Evolutionary conservation across 2,329 filamentous ascomycete genomes (phyloP), one percentile per base, ranked within the genome.

Genomic region (Rhytidhysteron rufulum): DNA sequence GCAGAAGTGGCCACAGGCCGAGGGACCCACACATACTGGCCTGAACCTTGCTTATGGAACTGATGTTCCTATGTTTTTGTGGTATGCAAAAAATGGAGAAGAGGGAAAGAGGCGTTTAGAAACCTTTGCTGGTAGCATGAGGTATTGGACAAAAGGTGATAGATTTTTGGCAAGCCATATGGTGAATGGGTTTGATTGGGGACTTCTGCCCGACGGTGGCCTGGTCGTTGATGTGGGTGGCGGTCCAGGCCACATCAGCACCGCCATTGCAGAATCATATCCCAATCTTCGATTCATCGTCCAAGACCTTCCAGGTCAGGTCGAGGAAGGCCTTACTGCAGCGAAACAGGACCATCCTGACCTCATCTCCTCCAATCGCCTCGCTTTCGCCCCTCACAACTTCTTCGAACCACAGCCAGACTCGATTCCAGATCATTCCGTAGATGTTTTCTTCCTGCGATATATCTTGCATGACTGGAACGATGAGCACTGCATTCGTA

Each of bases 381-480:
- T 34, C 9, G 31, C 22, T 17, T 40, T 50, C 41, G 44, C 37
- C 19, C 41, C 47, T 5, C 47, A 53, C 30, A 45, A 56, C 20
- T 58, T 60, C 48, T 58, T 60, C 44, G 33, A 47, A 11, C 41
- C 44, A 9, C 53, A 61, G 34, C 53, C 57, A 2, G 31, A 17
- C 8, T 29, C 19, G 22, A 43, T 50, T 18, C 39, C 45, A 22
- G 38, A 29, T 16, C 34, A 40, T 16, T 35, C 33, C 16, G 48
- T 48, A 5, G 41, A 42, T 15, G 35, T 48, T 2, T 51, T 42
- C 39, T 66, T 63, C 42, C 62, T 68, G 41, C 58, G 62, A 10
- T 52, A 58, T 19, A 62, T 67, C 32, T 63, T 65, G 43, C 63
- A 67, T 31, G 60, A 67, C 46, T 67, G 63, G 65, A 52, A 60